Conservation (phyloP, 2,329 filamentous ascomycete genomes). For the Parasarocladium wereldwijsianum region DNA sequence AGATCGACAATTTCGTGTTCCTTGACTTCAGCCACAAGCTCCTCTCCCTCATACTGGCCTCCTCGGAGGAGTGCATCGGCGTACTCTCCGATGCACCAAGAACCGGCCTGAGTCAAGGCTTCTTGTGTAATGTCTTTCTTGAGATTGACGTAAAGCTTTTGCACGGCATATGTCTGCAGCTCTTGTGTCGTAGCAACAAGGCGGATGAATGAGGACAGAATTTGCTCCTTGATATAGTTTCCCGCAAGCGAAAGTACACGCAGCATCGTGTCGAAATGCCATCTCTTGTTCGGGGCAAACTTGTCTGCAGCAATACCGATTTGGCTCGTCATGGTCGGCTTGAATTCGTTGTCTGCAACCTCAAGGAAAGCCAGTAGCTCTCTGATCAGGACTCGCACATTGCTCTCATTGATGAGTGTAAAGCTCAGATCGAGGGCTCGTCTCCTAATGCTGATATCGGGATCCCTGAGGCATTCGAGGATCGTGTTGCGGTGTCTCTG, state of each 20-base stretch:
- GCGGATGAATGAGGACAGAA: constrained; percentile 89
- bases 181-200: constrained; percentile 90
- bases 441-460: constrained; percentile 93
- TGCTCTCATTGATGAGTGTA: constrained; percentile 92
- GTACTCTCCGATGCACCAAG: constrained; percentile 97
- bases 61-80: constrained; percentile 80
- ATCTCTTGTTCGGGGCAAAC: constrained; percentile 91
- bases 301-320: constrained; percentile 95
- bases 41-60: constrained; percentile 87
- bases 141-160: constrained; percentile 80
- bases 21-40: constrained; percentile 65
- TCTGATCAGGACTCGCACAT: constrained; percentile 83
- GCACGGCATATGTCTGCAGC: constrained; percentile 88
- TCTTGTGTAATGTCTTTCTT: constrained; percentile 98
- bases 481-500: constrained; percentile 97
- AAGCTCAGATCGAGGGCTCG: constrained; percentile 96
- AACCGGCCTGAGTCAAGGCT: constrained; percentile 78
- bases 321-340: constrained; percentile 94
- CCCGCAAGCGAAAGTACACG: constrained; percentile 85
- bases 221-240: constrained; percentile 96
- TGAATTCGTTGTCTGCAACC: constrained; percentile 96
- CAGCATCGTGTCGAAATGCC: constrained; percentile 97
- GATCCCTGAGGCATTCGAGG: constrained; percentile 85
- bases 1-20: constrained; percentile 85
- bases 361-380: constrained; percentile 92